Conservation (phyloP, 1,139 yeast species). For the Debaryomyces sp. region DNA sequence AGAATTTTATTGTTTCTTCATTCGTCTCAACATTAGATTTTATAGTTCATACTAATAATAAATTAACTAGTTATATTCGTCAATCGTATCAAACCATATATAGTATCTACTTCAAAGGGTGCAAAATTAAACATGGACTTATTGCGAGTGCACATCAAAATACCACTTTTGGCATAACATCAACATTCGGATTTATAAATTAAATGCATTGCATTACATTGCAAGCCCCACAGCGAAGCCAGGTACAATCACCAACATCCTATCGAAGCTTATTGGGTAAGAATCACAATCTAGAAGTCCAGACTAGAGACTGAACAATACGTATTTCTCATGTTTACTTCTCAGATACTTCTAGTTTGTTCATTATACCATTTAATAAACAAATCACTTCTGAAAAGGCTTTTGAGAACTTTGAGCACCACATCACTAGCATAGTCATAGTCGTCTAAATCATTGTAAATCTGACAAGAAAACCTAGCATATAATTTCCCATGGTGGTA, state of each 20-base stretch:
- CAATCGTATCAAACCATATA: not conserved
- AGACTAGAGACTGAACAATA: not conserved
- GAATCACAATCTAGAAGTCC: not conserved
- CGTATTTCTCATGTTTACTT: not conserved
- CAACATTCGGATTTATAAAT: not conserved
- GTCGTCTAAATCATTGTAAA: conserved; percentile 60
- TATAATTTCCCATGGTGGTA: conserved; percentile 45
- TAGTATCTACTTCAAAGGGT: not conserved
- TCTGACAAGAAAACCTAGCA: conserved; percentile 61
- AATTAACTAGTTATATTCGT: not conserved
- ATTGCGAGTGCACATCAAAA: not conserved
- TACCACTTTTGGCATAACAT: not conserved
- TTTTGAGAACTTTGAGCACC: not conserved
- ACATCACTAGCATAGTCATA: conserved; percentile 46
- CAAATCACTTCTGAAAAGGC: not conserved
- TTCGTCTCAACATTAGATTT: not conserved
- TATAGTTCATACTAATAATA: not conserved
- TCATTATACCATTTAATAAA: not conserved
- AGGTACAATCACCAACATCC: not conserved
- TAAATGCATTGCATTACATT: not conserved
- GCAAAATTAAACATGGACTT: not conserved
- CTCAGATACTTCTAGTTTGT: not conserved
- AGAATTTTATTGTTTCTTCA: not conserved
- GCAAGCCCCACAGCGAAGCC: not conserved
- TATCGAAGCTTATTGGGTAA: not conserved